Percentiles rank a stretch among this genome's conserved stretches.
Evolutionary conservation across 768 basidiomycete genomes (phyloP).

Genomic region (Porphyrellus cyaneotinctus): DNA sequence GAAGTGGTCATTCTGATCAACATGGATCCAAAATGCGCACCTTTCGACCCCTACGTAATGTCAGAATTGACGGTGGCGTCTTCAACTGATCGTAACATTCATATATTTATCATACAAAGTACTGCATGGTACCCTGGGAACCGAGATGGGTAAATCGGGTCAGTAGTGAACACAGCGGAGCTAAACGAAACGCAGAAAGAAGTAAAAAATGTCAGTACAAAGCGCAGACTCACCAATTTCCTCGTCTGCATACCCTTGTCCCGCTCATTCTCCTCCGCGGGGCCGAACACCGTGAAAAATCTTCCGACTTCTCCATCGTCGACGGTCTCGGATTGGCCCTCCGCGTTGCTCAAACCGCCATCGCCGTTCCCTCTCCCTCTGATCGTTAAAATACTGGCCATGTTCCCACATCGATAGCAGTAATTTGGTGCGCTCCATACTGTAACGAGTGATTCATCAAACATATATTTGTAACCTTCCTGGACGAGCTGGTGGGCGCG

Average conservation of each 20-base stretch:
- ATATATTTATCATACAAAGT: constrained; percentile 33
- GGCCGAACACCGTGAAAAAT: constrained; percentile 79
- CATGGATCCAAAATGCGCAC: background rate
- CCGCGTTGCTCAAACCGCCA: constrained; percentile 10
- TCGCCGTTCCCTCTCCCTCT: constrained; percentile 49
- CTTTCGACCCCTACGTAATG: background rate
- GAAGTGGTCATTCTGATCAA: too few relatives aligned
- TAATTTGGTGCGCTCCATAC: constrained; percentile 94
- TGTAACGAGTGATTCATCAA: constrained; percentile 85
- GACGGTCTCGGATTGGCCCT: background rate
- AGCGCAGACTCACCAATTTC: constrained; percentile 53
- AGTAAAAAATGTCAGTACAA: background rate
- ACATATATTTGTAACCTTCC: constrained; percentile 97
- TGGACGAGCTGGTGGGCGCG: constrained; percentile 96
- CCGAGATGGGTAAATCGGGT: background rate
- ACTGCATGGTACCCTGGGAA: constrained; percentile 35
- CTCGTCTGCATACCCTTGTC: constrained; percentile 76
- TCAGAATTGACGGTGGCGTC: background rate
- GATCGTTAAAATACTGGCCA: constrained; percentile 87
- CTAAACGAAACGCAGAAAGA: background rate
- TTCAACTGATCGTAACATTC: constrained; percentile 2
- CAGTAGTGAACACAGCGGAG: background rate
- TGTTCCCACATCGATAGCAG: constrained; percentile 82
- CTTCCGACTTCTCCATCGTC: constrained; percentile 33
- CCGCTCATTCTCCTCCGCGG: constrained; percentile 84